Percentiles rank a stretch among this genome's conserved stretches.
Conservation (phyloP, 1,284 basidiomycete species). For the Tilletia setariae region DNA sequence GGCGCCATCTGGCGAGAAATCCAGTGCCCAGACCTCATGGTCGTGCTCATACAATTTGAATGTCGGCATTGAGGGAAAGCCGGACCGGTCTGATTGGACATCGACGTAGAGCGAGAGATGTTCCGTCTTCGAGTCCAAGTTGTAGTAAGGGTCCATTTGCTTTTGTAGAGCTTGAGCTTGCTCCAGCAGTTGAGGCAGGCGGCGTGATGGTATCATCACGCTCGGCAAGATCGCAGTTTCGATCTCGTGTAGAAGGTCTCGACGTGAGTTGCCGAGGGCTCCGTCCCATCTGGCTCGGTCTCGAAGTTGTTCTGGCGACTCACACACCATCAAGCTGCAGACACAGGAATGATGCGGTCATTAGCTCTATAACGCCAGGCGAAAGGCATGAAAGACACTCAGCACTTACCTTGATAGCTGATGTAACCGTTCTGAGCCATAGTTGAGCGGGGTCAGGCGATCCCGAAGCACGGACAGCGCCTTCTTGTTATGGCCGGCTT, state of each 20-base stretch:
- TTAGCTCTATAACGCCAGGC: too few species aligned
- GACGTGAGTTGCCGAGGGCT: constrained; percentile 72
- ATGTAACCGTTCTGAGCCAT: constrained; percentile 37
- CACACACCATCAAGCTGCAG: constrained; percentile 41
- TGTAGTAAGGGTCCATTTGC: constrained; percentile 46
- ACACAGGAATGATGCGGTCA: constrained; percentile 18
- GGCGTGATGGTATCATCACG: constrained; percentile 85
- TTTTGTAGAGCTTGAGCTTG: constrained; percentile 77
- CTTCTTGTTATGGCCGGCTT: constrained; percentile 72
- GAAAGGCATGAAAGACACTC: background rate
- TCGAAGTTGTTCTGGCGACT: constrained; percentile 70
- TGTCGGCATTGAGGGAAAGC: constrained; percentile 74
- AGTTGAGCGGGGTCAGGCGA: constrained; percentile 69
- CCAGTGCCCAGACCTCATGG: constrained; percentile 92
- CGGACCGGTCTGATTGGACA: constrained; percentile 70
- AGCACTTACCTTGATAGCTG: constrained; percentile 29
- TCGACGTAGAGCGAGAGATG: constrained; percentile 80
- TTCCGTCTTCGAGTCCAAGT: constrained; percentile 46
- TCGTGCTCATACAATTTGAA: constrained; percentile 73
- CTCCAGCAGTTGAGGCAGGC: constrained; percentile 77
- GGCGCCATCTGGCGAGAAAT: constrained; percentile 85
- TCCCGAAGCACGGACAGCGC: constrained; percentile 81
- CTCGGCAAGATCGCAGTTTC: constrained; percentile 78
- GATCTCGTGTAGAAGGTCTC: constrained; percentile 70
- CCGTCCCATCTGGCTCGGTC: constrained; percentile 85